Conservation (phyloP, 176 grass and related monocot genomes). For the Zizania latifolia region DNA sequence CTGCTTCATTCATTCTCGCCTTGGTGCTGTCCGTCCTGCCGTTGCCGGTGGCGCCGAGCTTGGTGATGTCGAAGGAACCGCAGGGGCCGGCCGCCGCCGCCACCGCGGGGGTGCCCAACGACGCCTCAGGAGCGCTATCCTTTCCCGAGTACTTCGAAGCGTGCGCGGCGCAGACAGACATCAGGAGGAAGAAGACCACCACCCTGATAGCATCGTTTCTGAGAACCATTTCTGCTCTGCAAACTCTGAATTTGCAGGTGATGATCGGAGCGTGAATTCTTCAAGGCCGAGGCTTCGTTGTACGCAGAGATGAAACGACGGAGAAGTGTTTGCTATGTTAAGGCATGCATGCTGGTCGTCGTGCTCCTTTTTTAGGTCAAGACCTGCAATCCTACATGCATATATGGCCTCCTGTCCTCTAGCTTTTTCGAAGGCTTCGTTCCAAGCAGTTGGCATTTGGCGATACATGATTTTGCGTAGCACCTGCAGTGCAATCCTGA, state of each 20-base stretch:
- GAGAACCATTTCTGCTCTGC: not conserved
- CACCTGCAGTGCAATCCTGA: too few relatives aligned
- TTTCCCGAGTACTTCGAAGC: not conserved
- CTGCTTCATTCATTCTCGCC: not conserved
- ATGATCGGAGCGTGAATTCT: not conserved
- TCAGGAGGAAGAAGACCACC: not conserved
- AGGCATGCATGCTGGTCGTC: too few relatives aligned
- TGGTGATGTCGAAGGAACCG: not conserved
- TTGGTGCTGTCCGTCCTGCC: slow-evolving; percentile 14
- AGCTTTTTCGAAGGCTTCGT: too few relatives aligned
- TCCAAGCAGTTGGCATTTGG: too few relatives aligned
- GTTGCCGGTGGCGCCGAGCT: slow-evolving; percentile 19
- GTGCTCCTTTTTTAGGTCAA: too few relatives aligned
- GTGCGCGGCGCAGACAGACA: not conserved
- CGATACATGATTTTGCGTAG: too few relatives aligned
- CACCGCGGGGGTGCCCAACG: too few relatives aligned
- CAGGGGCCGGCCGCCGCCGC: not conserved
- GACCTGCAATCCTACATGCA: too few relatives aligned
- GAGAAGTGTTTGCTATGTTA: not conserved
- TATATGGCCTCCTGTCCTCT: too few relatives aligned
- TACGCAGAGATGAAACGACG: not conserved
- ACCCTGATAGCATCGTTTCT: not conserved
- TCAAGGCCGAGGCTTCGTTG: not conserved
- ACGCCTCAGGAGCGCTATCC: not conserved
- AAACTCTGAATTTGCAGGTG: not conserved